Base-by-base conservation (phyloP, 108 stramenopile species). In the Nitzschia putrida region DNA sequence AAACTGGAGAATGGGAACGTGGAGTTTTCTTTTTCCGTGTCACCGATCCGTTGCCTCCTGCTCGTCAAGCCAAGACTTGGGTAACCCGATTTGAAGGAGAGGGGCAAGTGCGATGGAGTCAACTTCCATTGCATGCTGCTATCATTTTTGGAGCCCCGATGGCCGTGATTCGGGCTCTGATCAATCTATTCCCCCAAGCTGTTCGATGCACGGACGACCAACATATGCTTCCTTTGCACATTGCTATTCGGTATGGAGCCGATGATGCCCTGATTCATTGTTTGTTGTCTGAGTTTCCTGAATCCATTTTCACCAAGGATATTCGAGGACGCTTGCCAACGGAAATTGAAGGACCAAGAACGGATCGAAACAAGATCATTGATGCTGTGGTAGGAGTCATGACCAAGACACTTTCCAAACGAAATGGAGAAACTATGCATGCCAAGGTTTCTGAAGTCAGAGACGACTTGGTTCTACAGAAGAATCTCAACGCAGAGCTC, bases 31-130 rank as follows among this genome's bases (percentile, higher is more conserved):
- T 73, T 38, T 12, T 12, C 34, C 37, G 12, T 38, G 51, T 57
- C 3, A 41, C 55, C 29, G 75, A 79, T 53, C 45, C 57, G 0
- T 43, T 64, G 10, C 18, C 78, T 24, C 77, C 80, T 1, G 55
- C 25, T 42, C 57, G 79, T 10, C 87, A 93, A 71, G 84, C 81
- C 5, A 66, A 78, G 10, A 93, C 89, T 9, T 93, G 92, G 92
- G 88, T 93, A n/a, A 80, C 81, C 0, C 81, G 89, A 21, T 87
- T 63, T 69, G 74, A 81, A 21, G 20, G 22, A 7, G 63, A 76
- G 5, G 71, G 68, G 43, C 7, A 51, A 7, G 69, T 87, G 16
- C 66, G 74, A 37, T 87, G 86, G 86, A 68, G 59, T 21, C 80
- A 78, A 38, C 68, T 87, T 12, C 86, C 86, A 8, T 23, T 87